Percentiles rank a stretch among this genome's conserved stretches.
phyloP scores from a whole-genome alignment of 1,284 basidiomycete genomes.

The Ganoderma boninense region DNA sequence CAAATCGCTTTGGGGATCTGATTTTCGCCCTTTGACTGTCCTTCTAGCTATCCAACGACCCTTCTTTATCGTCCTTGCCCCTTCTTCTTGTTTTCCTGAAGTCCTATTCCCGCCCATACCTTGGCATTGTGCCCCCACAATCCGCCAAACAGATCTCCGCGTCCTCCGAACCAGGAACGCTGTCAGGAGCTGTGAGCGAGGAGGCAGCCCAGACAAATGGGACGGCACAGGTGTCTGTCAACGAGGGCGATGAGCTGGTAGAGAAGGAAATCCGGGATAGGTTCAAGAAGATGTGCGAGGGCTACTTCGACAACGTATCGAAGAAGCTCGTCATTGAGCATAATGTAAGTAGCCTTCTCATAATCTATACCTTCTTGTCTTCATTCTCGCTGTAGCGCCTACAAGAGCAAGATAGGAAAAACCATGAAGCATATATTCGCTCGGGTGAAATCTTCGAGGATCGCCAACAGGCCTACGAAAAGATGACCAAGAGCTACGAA shows the following conservation, averaged over 20 bases:
- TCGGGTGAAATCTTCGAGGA: constrained; percentile 99
- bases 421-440: constrained; percentile 98
- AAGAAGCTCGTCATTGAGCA: constrained; percentile 94
- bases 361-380: constrained; percentile 1
- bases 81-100: constrained; percentile 88
- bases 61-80: constrained; percentile 85
- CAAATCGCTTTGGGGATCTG: constrained; percentile 18
- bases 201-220: constrained; percentile 45
- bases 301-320: constrained; percentile 91
- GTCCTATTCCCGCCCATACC: constrained; percentile 81
- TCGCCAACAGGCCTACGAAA: constrained; percentile 97
- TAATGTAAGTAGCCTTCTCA: constrained; percentile 62
- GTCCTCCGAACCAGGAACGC: constrained; percentile 59
- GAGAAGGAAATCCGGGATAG: constrained; percentile 86
- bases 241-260: constrained; percentile 78
- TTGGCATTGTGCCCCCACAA: constrained; percentile 70
- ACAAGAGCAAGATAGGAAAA: constrained; percentile 95
- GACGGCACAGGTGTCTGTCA: constrained; percentile 51
- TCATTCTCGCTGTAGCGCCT: constrained; percentile 66
- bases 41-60: constrained; percentile 84
- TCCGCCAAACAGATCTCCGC: constrained; percentile 64
- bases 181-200: constrained; percentile 54
- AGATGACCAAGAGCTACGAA: constrained; percentile 96
- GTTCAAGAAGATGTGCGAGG: constrained; percentile 93
- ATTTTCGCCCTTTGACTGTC: constrained; percentile 2